Evolutionary conservation across 2,329 filamentous ascomycete species (phyloP).

Genomic region (Epichloe gansuensis): DNA sequence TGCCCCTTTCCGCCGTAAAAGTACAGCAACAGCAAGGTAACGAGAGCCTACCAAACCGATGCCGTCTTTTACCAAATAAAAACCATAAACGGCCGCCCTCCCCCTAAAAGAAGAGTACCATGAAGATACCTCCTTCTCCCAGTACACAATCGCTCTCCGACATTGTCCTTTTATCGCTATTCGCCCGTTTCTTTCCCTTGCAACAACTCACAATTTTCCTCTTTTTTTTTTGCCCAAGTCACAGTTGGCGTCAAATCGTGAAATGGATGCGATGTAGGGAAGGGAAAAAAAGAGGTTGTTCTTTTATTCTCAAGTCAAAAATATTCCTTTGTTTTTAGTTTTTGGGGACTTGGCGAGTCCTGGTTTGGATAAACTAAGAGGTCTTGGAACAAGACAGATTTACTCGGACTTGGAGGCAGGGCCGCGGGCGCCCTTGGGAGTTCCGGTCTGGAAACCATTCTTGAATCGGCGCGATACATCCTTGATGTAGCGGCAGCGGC

Average conservation of each 20-base stretch:
- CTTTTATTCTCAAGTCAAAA: background rate
- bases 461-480: conserved; percentile 81
- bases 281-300: background rate
- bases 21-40: background rate
- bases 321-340: conserved; percentile 2
- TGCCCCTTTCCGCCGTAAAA: background rate
- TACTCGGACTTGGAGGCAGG: conserved; percentile 12
- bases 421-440: conserved; percentile 65
- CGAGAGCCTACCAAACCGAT: background rate
- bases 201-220: background rate
- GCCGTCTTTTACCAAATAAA: background rate
- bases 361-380: background rate
- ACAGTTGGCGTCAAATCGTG: conserved; percentile 4
- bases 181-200: too few species aligned
- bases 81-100: background rate
- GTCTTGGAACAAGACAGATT: background rate
- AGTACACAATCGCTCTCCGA: too few species aligned
- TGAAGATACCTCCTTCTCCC: too few species aligned
- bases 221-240: background rate
- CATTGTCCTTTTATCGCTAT: too few species aligned
- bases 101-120: background rate
- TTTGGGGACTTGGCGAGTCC: conserved; percentile 7
- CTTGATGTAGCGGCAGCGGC: conserved; percentile 93
- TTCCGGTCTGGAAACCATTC: conserved; percentile 93
- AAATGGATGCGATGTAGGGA: background rate